phyloP scores from a whole-genome alignment of 2,329 filamentous ascomycete genomes.

The Endothia cerciana region DNA sequence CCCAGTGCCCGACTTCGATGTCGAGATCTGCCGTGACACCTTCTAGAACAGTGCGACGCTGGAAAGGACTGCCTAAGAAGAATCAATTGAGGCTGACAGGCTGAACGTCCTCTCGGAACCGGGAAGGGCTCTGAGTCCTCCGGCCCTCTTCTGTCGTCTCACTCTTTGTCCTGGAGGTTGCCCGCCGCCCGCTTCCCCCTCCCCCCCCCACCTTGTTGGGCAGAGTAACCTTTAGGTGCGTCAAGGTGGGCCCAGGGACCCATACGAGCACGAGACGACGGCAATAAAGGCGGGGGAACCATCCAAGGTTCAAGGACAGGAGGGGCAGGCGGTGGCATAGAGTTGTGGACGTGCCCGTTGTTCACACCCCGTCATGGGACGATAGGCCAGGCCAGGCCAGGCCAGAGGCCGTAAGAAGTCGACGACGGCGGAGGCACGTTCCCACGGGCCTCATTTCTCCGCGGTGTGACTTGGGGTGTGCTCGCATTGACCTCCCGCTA shows the following conservation, averaged over 20 bases:
- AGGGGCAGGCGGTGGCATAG: not conserved
- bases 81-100: not conserved
- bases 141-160: not conserved
- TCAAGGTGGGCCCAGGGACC: not conserved
- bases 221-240: no score
- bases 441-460: conserved; percentile 11
- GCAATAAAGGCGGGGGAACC: conserved; percentile 11
- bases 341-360: not conserved
- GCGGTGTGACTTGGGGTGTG: not conserved
- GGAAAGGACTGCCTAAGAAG: not conserved
- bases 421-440: not conserved
- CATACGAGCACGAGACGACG: not conserved
- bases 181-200: no score
- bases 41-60: not conserved
- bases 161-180: not conserved
- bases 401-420: not conserved
- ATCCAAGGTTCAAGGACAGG: not conserved
- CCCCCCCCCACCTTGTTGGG: no score
- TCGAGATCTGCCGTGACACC: not conserved
- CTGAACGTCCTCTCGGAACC: not conserved
- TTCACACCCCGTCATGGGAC: not conserved
- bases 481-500: not conserved
- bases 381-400: not conserved
- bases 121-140: not conserved
- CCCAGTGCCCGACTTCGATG: not conserved